Evolutionary conservation across 73 alveolate species (phyloP), one percentile per base, ranked within the genome.

Genomic region (Paramecium caudatum): DNA sequence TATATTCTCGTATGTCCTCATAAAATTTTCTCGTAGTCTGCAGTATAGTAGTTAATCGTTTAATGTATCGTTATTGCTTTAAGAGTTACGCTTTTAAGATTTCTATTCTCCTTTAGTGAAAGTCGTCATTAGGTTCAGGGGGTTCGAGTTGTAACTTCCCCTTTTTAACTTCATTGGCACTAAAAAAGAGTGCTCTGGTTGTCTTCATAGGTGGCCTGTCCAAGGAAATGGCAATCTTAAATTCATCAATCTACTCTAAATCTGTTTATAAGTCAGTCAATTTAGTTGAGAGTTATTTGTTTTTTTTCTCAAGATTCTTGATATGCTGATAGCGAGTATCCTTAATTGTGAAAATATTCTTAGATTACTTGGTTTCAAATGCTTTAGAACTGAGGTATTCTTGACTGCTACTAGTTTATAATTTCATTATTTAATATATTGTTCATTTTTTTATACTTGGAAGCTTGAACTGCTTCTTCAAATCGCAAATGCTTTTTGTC

Each of bases 11-110:
- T 39, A 74, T 63, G 32, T 74, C 88, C 43, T 37, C 88, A 74
- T 74, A 74, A 30, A 74, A 74, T 41, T 74, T 41, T 15, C 88
- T 36, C 1, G 88, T 74, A 74, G 88, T 74, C 32, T 74, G 46
- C 32, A 74, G 43, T 10, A 74, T 74, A 0, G 88, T 74, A 3
- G 88, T 74, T 8, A 74, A 30, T 19, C 88, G 8, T 21, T 74
- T 74, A 41, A 74, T 74, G 17, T 74, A 74, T 6, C 88, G 17
- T 74, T 74, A 21, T 74, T 74, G 55, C 43, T 74, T 74, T 45
- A 17, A 74, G 36, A 74, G 9, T 74, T 74, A 41, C 21, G 88
- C 88, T 10, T 74, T 74, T 43, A 74, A 16, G n/a, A 74, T 74
- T 8, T 74, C 88, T 0, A 74, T 37, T 45, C 88, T 74, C 19